phyloP scores from a whole-genome alignment of 2,329 filamentous ascomycete genomes.

The Aspergillus spinulosporus region DNA sequence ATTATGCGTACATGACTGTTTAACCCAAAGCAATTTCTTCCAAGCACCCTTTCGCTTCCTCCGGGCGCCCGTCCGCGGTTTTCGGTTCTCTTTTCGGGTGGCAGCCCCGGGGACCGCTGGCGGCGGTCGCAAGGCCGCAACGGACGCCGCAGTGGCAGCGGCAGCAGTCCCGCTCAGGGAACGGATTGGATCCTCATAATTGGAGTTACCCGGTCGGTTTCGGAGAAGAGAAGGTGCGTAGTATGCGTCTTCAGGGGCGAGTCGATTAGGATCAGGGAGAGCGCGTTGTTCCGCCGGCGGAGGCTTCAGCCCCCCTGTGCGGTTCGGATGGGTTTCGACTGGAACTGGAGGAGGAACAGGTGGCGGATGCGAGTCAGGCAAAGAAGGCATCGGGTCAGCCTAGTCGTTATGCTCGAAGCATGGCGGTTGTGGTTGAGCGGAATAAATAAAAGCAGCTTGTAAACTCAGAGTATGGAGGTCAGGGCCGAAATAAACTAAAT shows the following conservation, averaged over 20 bases:
- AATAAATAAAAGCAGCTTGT: not conserved
- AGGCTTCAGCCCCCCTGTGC: constrained; percentile 38
- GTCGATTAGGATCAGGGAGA: constrained; percentile 63
- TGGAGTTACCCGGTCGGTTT: constrained; percentile 42
- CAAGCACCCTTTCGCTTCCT: constrained; percentile 71
- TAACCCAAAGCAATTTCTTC: constrained; percentile 98
- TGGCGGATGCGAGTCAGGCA: constrained; percentile 33
- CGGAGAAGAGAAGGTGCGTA: constrained; percentile 63
- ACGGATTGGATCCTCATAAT: constrained; percentile 38
- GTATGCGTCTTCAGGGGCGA: constrained; percentile 84
- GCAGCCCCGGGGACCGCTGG: constrained; percentile 41
- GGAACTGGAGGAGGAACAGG: constrained; percentile 47
- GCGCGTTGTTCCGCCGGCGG: constrained; percentile 35
- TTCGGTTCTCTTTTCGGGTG: constrained; percentile 47
- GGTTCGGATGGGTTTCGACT: constrained; percentile 49
- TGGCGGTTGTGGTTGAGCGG: constrained; percentile 19
- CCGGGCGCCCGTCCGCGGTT: constrained; percentile 62
- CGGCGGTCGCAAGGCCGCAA: constrained; percentile 45
- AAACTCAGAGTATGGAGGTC: not conserved
- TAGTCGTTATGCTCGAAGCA: constrained; percentile 32
- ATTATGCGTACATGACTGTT: constrained; percentile 73
- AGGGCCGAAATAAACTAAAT: constrained; percentile 3
- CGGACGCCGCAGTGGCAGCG: constrained; percentile 35
- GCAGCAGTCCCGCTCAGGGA: constrained; percentile 43
- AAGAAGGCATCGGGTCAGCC: constrained; percentile 35